These are phyloP conservation scores for Sclerospora graminicola DNA, from an alignment of 352 stramenopile genomes.

Conservation along the genomic window DNA sequence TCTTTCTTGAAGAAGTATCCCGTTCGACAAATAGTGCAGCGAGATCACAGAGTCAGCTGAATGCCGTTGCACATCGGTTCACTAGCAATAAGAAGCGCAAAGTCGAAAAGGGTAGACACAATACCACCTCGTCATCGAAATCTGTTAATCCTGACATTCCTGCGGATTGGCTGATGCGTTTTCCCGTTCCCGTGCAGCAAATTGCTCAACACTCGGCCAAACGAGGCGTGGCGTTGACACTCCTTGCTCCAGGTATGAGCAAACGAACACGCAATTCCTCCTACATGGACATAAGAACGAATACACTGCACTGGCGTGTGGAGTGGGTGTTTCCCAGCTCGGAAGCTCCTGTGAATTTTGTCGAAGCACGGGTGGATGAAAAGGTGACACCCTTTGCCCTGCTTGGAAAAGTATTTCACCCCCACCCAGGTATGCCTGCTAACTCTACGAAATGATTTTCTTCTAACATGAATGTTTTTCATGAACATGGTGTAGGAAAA, in stretches of 20 bases:
- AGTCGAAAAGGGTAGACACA: conserved; percentile 2
- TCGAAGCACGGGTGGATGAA: conserved; percentile 46
- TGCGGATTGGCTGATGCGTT: conserved; percentile 61
- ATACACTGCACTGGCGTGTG: conserved; percentile 62
- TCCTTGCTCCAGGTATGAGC: conserved; percentile 74
- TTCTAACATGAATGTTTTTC: too few relatives aligned
- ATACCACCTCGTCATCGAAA: neutral
- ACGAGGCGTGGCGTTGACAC: conserved; percentile 49
- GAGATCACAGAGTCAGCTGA: conserved; percentile 30
- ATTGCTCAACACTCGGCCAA: conserved; percentile 62
- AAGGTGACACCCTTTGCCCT: conserved; percentile 41
- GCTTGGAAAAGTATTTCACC: conserved; percentile 48
- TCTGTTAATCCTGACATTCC: conserved; percentile 51
- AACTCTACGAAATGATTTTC: too few relatives aligned
- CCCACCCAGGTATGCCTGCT: conserved; percentile 33
- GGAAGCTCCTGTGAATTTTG: conserved; percentile 32
- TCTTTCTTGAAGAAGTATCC: conserved; percentile 63
- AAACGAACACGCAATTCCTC: conserved; percentile 69
- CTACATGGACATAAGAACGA: conserved; percentile 56
- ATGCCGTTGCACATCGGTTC: conserved; percentile 21
- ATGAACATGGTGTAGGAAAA: conserved; percentile 39
- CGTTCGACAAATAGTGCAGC: conserved; percentile 43
- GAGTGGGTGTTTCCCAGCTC: conserved; percentile 63
- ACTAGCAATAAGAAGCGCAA: conserved; percentile 30
- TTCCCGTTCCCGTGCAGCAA: conserved; percentile 55